Evolutionary conservation across 768 basidiomycete species (phyloP).

Genomic region (Boletus rubescentipes): DNA sequence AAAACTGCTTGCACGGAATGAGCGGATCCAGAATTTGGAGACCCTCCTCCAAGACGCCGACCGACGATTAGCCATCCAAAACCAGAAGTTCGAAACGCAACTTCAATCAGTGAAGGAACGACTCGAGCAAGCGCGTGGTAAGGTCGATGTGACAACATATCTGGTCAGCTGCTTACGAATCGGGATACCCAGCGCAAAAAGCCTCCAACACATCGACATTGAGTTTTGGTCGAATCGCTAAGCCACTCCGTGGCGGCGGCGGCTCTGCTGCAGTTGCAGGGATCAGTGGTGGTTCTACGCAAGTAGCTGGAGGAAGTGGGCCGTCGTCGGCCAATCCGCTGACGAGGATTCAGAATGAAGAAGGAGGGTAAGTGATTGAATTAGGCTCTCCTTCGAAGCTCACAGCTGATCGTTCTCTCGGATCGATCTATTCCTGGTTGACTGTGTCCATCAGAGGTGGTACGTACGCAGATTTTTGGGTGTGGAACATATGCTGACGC

Average conservation of each 20-base stretch:
- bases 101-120: slow-evolving; percentile 90
- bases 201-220: slow-evolving; percentile 66
- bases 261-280: slow-evolving; percentile 49
- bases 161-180: slow-evolving; percentile 31
- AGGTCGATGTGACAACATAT: slow-evolving; percentile 27
- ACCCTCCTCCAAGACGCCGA: slow-evolving; percentile 91
- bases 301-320: slow-evolving; percentile 42
- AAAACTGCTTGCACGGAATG: slow-evolving; percentile 93
- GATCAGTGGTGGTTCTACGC: slow-evolving; percentile 38
- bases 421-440: slow-evolving; percentile 13
- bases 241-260: slow-evolving; percentile 93
- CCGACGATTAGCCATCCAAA: slow-evolving; percentile 86
- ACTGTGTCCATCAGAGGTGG: slow-evolving; percentile 32
- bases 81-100: slow-evolving; percentile 94
- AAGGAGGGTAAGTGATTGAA: slow-evolving; percentile 55
- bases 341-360: slow-evolving; percentile 76
- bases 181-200: slow-evolving; percentile 61
- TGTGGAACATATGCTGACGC: slow-evolving; percentile 20
- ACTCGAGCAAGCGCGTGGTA: slow-evolving; percentile 90
- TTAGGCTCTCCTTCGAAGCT: slow-evolving; percentile 13
- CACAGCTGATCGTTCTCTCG: slow-evolving; percentile 19
- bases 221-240: slow-evolving; percentile 93
- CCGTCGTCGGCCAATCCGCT: slow-evolving; percentile 62
- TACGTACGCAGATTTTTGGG: slow-evolving; percentile 24
- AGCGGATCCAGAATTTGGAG: slow-evolving; percentile 97